A percentile compares a stretch with the other conserved stretches of the same genome.
Conservation (phyloP, 139 green algal species). For the Astrephomene gubernaculifera region DNA sequence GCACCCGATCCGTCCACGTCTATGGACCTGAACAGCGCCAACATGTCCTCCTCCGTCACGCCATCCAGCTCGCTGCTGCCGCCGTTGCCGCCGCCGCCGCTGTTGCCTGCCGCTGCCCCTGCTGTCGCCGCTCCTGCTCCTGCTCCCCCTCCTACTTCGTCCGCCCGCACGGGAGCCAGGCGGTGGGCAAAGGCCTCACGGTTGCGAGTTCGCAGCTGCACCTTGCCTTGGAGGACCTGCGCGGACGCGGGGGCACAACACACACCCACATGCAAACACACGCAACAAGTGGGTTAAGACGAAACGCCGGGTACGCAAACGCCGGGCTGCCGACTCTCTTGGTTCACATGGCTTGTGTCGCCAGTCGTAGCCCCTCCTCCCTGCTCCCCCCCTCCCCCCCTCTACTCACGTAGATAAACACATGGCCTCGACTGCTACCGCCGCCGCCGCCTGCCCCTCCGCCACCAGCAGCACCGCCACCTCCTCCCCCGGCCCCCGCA, state of each 20-base stretch:
- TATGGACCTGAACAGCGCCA: conserved; percentile 57
- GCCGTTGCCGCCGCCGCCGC: not conserved
- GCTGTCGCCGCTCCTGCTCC: not conserved
- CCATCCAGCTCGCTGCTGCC: not conserved
- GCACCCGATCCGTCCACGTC: conserved; percentile 59
- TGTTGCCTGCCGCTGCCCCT: not conserved
- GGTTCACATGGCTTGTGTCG: too few relatives aligned
- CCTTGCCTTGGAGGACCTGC: conserved; percentile 51
- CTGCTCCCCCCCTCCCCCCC: not conserved
- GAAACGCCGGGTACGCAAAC: too few relatives aligned
- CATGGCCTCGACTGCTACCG: not conserved
- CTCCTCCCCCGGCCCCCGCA: not conserved
- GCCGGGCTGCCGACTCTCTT: too few relatives aligned
- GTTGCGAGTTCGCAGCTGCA: conserved; percentile 35
- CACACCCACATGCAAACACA: too few relatives aligned
- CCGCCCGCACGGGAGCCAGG: not conserved
- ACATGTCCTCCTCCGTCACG: conserved; percentile 57
- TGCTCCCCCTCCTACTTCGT: not conserved
- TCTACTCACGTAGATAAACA: conserved; percentile 43
- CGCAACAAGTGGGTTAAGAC: too few relatives aligned
- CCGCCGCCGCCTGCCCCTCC: not conserved
- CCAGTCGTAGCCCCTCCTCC: not conserved
- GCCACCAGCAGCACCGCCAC: not conserved
- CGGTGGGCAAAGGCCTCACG: not conserved
- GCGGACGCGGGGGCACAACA: not conserved